phyloP scores from a whole-genome alignment of 2,329 filamentous ascomycete genomes.

The Ophiosphaerella korrae region DNA sequence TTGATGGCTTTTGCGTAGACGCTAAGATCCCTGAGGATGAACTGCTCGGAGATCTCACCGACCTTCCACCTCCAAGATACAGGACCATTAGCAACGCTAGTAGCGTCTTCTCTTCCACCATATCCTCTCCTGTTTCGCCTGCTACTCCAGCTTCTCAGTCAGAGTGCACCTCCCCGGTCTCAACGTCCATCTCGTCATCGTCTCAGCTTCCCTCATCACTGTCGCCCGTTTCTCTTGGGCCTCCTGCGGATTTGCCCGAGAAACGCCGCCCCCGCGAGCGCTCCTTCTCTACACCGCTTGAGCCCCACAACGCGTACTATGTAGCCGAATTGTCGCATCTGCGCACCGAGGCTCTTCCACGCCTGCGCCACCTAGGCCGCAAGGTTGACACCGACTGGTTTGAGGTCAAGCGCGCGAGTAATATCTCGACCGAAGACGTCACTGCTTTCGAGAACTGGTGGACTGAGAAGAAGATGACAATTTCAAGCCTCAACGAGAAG shows the following conservation, averaged over 20 bases:
- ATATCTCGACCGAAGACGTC: constrained; percentile 24
- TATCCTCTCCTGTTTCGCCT: constrained; percentile 29
- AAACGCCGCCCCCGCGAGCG: constrained; percentile 31
- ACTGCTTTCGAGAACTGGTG: constrained; percentile 49
- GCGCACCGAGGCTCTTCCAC: constrained; percentile 48
- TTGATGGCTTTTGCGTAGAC: constrained; percentile 15
- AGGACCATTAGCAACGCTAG: constrained; percentile 38
- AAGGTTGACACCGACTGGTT: constrained; percentile 43
- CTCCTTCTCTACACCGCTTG: constrained; percentile 41
- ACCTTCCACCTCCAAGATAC: constrained; percentile 31
- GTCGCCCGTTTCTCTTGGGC: constrained; percentile 39
- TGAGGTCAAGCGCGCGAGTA: constrained; percentile 32
- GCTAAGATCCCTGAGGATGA: constrained; percentile 29
- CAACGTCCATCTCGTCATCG: constrained; percentile 23
- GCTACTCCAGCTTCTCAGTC: constrained; percentile 33
- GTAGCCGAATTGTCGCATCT: constrained; percentile 46
- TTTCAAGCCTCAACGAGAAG: constrained; percentile 39
- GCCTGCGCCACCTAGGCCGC: constrained; percentile 49
- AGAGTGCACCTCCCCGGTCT: constrained; percentile 28
- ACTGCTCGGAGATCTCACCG: constrained; percentile 27
- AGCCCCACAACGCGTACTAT: constrained; percentile 43
- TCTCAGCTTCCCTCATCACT: constrained; percentile 26
- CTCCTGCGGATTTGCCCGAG: constrained; percentile 17
- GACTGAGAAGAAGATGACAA: constrained; percentile 41
- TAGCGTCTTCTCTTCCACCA: constrained; percentile 34